These are phyloP conservation scores for Hyphopichia burtonii DNA, from an alignment of 1,139 yeast species.

Conservation along the genomic window DNA sequence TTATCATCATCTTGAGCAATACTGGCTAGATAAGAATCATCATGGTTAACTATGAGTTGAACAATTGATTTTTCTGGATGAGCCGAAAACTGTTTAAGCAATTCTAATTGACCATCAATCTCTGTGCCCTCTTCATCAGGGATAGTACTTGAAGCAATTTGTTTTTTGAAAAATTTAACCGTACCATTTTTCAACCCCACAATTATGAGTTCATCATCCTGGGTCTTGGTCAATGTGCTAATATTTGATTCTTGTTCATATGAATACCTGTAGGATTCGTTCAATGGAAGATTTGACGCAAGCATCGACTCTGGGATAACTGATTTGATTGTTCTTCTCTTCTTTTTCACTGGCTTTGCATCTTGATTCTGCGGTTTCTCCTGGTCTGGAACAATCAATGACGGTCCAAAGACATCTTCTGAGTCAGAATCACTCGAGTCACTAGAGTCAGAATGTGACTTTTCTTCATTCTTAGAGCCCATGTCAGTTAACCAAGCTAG, in stretches of 20 bases:
- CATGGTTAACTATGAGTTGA: slow-evolving; percentile 12
- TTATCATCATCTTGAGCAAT: slow-evolving; percentile 25
- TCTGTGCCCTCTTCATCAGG: slow-evolving; percentile 6
- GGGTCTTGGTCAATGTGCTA: neutral
- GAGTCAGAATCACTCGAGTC: slow-evolving; percentile 7
- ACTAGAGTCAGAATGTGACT: slow-evolving; percentile 1
- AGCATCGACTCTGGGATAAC: slow-evolving; percentile 3
- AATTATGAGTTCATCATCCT: slow-evolving; percentile 15
- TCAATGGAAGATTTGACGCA: slow-evolving; percentile 5
- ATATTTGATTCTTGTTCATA: slow-evolving; percentile 5
- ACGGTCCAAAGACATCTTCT: slow-evolving; percentile 10
- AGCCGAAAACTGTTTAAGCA: slow-evolving; percentile 36
- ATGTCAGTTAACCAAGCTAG: too few relatives aligned
- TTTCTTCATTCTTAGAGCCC: slow-evolving; percentile 1
- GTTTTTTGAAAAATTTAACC: slow-evolving; percentile 40
- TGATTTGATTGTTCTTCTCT: slow-evolving; percentile 2
- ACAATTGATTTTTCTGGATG: slow-evolving; percentile 17
- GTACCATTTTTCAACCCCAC: slow-evolving; percentile 40
- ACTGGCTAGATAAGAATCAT: slow-evolving; percentile 27
- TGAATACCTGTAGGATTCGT: slow-evolving; percentile 5
- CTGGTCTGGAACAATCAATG: slow-evolving; percentile 1
- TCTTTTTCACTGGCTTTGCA: slow-evolving; percentile 2
- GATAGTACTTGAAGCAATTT: neutral
- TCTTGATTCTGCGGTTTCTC: neutral
- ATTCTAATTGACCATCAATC: slow-evolving; percentile 23